Conservation (phyloP, 768 basidiomycete species). For the Sistotremastrum niveocremeum region DNA sequence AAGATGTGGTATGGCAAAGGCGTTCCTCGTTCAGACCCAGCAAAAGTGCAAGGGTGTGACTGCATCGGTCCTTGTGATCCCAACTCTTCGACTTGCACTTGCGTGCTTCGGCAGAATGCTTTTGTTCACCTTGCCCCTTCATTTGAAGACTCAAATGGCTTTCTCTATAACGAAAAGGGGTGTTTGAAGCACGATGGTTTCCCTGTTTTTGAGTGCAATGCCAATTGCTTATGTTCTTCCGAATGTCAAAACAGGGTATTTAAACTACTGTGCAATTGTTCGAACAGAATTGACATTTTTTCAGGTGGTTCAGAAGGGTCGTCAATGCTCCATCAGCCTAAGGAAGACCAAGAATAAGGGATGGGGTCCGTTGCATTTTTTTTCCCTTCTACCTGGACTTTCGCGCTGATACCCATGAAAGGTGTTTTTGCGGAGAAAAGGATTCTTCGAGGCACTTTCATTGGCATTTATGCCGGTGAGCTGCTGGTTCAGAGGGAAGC, state of each 20-base stretch:
- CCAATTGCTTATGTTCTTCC: constrained; percentile 65
- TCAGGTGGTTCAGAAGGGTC: constrained; percentile 75
- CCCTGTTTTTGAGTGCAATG: constrained; percentile 82
- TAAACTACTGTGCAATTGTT: constrained; percentile 1
- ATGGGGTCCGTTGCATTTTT: constrained; percentile 47
- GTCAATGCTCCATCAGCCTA: constrained; percentile 48
- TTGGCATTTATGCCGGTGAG: constrained; percentile 83
- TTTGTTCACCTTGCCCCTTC: constrained; percentile 23
- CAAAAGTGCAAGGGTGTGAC: constrained; percentile 48
- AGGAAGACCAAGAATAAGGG: constrained; percentile 65
- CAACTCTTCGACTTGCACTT: constrained; percentile 57
- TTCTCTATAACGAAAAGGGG: constrained; percentile 56
- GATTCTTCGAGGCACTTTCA: constrained; percentile 55
- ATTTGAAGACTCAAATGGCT: constrained; percentile 27
- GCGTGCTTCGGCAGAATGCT: constrained; percentile 41
- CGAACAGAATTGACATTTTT: not conserved
- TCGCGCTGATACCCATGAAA: constrained; percentile 14
- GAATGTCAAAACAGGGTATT: constrained; percentile 72
- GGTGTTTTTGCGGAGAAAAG: constrained; percentile 58
- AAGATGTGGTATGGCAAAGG: constrained; percentile 58
- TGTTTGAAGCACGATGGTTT: constrained; percentile 33
- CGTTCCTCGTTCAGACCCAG: constrained; percentile 52
- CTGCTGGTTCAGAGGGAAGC: constrained; percentile 54
- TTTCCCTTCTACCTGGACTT: not conserved
- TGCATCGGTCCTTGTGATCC: constrained; percentile 71